Conservation (phyloP, 345 rosid genomes). For the Chamaenerion angustifolium region DNA sequence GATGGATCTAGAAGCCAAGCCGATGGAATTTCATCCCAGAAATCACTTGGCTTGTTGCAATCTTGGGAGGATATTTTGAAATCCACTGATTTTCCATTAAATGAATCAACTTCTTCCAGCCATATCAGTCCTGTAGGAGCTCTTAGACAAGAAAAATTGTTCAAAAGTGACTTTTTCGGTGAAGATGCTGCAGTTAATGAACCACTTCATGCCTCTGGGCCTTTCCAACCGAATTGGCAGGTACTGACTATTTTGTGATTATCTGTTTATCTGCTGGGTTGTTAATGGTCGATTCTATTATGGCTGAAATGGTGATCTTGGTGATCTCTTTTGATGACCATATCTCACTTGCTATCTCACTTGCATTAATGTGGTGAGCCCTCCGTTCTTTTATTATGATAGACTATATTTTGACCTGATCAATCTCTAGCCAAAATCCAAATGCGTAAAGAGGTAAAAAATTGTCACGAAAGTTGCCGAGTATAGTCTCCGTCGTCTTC, state of each 20-base stretch:
- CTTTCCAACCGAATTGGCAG: slow-evolving; percentile 54
- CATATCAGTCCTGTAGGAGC: slow-evolving; percentile 16
- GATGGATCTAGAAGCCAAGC: slow-evolving; percentile 18
- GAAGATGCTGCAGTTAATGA: slow-evolving; percentile 21
- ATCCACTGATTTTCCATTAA: slow-evolving; percentile 22
- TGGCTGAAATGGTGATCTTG: no score
- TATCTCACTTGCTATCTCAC: no score
- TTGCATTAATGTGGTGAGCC: no score
- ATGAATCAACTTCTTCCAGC: slow-evolving; percentile 16
- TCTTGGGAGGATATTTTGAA: slow-evolving; percentile 33
- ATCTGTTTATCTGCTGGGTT: not conserved
- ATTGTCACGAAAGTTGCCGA: no score
- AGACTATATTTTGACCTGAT: no score
- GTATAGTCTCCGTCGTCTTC: no score
- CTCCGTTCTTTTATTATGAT: no score
- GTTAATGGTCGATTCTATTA: no score
- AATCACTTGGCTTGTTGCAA: slow-evolving; percentile 32
- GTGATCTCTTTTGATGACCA: no score
- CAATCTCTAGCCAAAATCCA: no score
- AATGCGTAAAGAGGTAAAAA: no score
- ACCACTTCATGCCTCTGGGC: slow-evolving; percentile 25
- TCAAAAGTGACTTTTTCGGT: slow-evolving; percentile 21
- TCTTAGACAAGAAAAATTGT: slow-evolving; percentile 15
- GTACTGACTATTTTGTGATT: slow-evolving; percentile 18
- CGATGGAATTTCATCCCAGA: slow-evolving; percentile 27